A percentile compares a stretch with the other conserved stretches of the same genome.
Evolutionary conservation across 305 asterid genomes (phyloP).

Genomic region (Solanum hybrid): DNA sequence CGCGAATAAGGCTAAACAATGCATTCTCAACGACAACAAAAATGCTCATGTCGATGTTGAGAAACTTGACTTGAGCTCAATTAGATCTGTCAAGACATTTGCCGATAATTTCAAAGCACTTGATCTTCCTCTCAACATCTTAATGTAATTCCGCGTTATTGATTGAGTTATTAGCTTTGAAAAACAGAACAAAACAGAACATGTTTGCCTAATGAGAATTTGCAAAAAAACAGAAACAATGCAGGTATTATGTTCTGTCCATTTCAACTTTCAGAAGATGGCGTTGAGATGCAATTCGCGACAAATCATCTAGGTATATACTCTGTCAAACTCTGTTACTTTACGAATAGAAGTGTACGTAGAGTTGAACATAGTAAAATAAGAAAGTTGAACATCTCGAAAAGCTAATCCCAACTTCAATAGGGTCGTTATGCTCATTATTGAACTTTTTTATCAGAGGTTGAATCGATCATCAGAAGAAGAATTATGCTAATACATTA

Average conservation of each 20-base stretch:
- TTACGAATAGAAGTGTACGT: not conserved
- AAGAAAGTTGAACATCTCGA: not conserved
- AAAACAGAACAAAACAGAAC: too few relatives aligned
- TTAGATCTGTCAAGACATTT: conserved; percentile 48
- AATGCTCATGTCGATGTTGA: conserved; percentile 47
- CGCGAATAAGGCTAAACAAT: conserved; percentile 53
- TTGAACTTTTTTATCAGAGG: not conserved
- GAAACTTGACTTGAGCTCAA: conserved; percentile 54
- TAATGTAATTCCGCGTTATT: conserved; percentile 33
- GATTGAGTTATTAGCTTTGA: not conserved
- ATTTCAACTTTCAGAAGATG: conserved; percentile 59
- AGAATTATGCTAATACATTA: not conserved
- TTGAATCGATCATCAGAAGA: not conserved
- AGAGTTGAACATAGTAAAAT: not conserved
- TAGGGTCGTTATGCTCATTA: not conserved
- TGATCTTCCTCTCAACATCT: conserved; percentile 68
- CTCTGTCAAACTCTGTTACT: not conserved
- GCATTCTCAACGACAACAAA: conserved; percentile 28
- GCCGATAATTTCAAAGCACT: conserved; percentile 41
- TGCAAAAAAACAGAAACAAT: conserved; percentile 46
- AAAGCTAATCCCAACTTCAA: too few relatives aligned
- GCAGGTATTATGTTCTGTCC: conserved; percentile 88
- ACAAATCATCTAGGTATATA: conserved; percentile 68
- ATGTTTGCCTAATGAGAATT: not conserved
- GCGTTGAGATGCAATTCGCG: conserved; percentile 64